Conservation (phyloP, 2,329 filamentous ascomycete species). For the Aspergillus ochraceus region DNA sequence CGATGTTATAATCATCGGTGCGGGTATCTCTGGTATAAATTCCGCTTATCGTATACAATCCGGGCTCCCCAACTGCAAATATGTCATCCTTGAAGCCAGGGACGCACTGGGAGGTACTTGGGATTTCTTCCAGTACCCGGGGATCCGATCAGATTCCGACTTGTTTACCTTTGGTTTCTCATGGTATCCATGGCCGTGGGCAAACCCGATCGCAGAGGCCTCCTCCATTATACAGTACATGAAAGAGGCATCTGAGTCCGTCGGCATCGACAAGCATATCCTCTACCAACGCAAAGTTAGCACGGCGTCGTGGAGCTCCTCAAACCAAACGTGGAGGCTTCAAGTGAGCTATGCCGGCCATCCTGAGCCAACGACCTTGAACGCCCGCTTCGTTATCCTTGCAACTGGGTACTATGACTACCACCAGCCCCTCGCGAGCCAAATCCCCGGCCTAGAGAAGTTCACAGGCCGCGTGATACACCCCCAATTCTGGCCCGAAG, state of each 20-base stretch:
- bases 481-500: constrained; percentile 72
- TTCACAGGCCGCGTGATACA: constrained; percentile 65
- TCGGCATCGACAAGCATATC: neutral
- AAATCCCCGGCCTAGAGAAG: constrained; percentile 64
- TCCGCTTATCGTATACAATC: neutral
- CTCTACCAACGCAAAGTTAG: neutral
- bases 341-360: neutral
- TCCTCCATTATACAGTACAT: neutral
- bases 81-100: neutral
- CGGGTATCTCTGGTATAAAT: neutral
- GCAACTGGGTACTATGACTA: constrained; percentile 50
- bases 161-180: neutral
- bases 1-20: neutral
- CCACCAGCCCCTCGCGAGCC: constrained; percentile 56
- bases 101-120: neutral
- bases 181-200: neutral
- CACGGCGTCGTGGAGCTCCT: neutral
- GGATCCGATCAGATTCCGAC: neutral
- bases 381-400: neutral
- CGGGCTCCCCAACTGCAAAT: neutral
- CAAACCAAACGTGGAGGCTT: no score
- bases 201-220: neutral
- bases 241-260: neutral
- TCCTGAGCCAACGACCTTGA: neutral
- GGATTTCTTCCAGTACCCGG: neutral